Evolutionary conservation across 1,284 basidiomycete genomes (phyloP).

Genomic region (Boletus smithii): DNA sequence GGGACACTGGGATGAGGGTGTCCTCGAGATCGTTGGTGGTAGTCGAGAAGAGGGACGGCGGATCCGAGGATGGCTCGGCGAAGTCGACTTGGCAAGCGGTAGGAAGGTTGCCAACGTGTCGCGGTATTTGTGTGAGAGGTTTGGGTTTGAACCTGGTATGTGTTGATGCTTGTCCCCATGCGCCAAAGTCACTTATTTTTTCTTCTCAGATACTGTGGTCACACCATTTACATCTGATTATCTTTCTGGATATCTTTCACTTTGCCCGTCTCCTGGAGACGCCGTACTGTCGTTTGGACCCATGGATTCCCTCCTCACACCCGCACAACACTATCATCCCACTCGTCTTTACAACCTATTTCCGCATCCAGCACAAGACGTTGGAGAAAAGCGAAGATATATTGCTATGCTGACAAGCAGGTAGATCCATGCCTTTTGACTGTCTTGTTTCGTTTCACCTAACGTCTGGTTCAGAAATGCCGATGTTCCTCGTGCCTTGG

Average conservation of each 20-base stretch:
- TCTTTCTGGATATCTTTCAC: slow-evolving; percentile 70
- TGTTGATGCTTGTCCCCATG: neutral
- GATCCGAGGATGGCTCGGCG: slow-evolving; percentile 71
- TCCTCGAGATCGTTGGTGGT: slow-evolving; percentile 73
- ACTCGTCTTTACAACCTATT: slow-evolving; percentile 66
- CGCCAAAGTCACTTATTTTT: neutral
- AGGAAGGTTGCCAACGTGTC: slow-evolving; percentile 64
- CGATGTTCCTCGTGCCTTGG: slow-evolving; percentile 77
- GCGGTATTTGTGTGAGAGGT: slow-evolving; percentile 72
- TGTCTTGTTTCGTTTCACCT: neutral
- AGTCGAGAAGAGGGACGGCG: slow-evolving; percentile 65
- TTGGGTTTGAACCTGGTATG: slow-evolving; percentile 71
- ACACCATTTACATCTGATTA: slow-evolving; percentile 73
- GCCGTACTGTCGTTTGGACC: slow-evolving; percentile 74
- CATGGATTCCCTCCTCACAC: slow-evolving; percentile 70
- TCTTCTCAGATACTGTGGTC: slow-evolving; percentile 60
- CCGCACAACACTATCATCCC: slow-evolving; percentile 67
- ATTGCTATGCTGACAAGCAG: slow-evolving; percentile 66
- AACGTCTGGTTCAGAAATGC: slow-evolving; percentile 57
- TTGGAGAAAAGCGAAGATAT: slow-evolving; percentile 67
- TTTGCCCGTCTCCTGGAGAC: slow-evolving; percentile 66
- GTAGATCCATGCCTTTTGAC: slow-evolving; percentile 31
- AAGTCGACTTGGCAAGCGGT: slow-evolving; percentile 63
- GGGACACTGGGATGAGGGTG: slow-evolving; percentile 73
- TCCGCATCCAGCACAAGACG: slow-evolving; percentile 75